Percentiles rank a stretch among this genome's conserved stretches.
These are phyloP conservation scores for peach (Prunus persica) DNA, from an alignment of 306 rosid species.

Conservation along the genomic window Prunus_persica_NCBIv2 NC_034013.1:747501-748000, in stretches of 20 bases:
- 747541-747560: slow-evolving; percentile 91
- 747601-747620: slow-evolving; percentile 93
- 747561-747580: slow-evolving; percentile 90
- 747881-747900: background rate
- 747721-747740: background rate
- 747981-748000: background rate
- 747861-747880: background rate
- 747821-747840: background rate
- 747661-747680: background rate
- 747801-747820: background rate
- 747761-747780: background rate
- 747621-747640: slow-evolving; percentile 6
- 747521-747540: slow-evolving; percentile 85
- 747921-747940: background rate
- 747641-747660: background rate
- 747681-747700: background rate
- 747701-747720: slow-evolving; percentile 1
- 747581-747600: slow-evolving; percentile 87
- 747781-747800: background rate
- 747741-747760: background rate
- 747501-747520: slow-evolving; percentile 16
- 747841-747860: background rate
- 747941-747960: background rate
- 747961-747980: background rate
- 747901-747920: background rate